Evolutionary conservation across 345 rosid species (phyloP).

Genomic region (Camelina laxa): DNA sequence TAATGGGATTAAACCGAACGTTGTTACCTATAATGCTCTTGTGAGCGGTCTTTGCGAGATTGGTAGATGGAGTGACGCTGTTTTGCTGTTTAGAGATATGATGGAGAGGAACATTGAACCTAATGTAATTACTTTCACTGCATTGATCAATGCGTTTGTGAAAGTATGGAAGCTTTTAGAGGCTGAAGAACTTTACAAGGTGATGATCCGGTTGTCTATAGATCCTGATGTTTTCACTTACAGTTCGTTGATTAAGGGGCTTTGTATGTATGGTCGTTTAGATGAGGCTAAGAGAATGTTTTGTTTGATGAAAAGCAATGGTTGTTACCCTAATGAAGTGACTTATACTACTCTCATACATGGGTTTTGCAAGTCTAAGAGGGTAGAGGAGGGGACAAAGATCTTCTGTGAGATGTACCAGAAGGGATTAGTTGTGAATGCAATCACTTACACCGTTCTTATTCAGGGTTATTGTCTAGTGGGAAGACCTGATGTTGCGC

Average conservation of each 20-base stretch:
- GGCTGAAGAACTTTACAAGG: slow-evolving; percentile 35
- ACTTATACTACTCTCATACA: slow-evolving; percentile 46
- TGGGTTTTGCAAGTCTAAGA: slow-evolving; percentile 41
- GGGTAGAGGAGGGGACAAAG: slow-evolving; percentile 25
- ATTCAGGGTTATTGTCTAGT: slow-evolving; percentile 35
- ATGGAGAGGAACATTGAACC: slow-evolving; percentile 26
- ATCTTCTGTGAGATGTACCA: slow-evolving; percentile 23
- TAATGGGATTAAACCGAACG: slow-evolving; percentile 31
- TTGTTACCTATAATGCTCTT: slow-evolving; percentile 42
- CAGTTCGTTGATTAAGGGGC: slow-evolving; percentile 48
- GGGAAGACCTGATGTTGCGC: slow-evolving; percentile 32
- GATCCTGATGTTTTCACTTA: slow-evolving; percentile 50
- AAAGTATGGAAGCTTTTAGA: slow-evolving; percentile 40
- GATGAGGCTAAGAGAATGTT: slow-evolving; percentile 43
- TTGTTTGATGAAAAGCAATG: slow-evolving; percentile 36
- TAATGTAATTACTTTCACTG: slow-evolving; percentile 44
- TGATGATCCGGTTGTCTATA: slow-evolving; percentile 38
- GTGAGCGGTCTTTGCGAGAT: slow-evolving; percentile 38
- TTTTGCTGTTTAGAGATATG: slow-evolving; percentile 31
- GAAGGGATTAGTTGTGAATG: slow-evolving; percentile 36
- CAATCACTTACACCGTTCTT: slow-evolving; percentile 38
- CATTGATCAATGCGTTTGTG: slow-evolving; percentile 35
- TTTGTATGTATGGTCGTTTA: slow-evolving; percentile 41
- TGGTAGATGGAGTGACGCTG: slow-evolving; percentile 33
- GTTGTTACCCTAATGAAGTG: slow-evolving; percentile 21